Evolutionary conservation across 2,329 filamentous ascomycete genomes (phyloP).

Genomic region (Fusarium sp.): DNA sequence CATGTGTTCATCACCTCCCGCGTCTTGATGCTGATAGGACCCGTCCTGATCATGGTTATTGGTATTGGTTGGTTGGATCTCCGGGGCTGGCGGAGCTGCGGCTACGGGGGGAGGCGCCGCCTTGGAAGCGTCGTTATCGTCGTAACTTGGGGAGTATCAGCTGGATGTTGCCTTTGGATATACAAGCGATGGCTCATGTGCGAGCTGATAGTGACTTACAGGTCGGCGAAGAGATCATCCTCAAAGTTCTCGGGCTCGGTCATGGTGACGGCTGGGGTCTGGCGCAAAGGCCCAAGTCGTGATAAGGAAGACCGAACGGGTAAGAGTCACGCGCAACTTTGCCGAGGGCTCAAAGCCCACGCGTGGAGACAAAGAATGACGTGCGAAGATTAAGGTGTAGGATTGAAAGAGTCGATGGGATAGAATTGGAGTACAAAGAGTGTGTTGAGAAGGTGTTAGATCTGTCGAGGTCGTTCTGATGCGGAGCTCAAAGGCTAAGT

Average conservation of each 20-base stretch:
- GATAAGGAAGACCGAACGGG: conserved; percentile 5
- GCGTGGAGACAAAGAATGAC: not conserved
- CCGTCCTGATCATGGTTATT: conserved; percentile 40
- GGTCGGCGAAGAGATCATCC: conserved; percentile 94
- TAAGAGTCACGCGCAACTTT: conserved; percentile 7
- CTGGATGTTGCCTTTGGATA: not conserved
- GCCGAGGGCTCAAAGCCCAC: not conserved
- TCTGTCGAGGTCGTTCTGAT: conserved; percentile 33
- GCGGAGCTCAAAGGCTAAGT: conserved; percentile 24
- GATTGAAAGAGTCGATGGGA: conserved; percentile 2
- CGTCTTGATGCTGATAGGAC: conserved; percentile 32
- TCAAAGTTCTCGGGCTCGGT: conserved; percentile 85
- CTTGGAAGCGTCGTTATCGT: conserved; percentile 68
- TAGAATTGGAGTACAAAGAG: conserved; percentile 17
- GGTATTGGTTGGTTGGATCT: conserved; percentile 38
- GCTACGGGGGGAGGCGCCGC: conserved; percentile 48
- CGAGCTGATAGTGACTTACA: conserved; percentile 68
- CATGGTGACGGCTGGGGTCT: conserved; percentile 61
- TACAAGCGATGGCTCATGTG: not conserved
- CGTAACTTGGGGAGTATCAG: conserved; percentile 62
- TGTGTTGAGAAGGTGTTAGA: conserved; percentile 23
- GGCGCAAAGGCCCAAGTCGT: conserved; percentile 11
- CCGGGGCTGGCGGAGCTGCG: conserved; percentile 39
- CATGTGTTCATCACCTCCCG: conserved; percentile 53
- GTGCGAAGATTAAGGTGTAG: not conserved